A percentile compares a stretch with the other conserved stretches of the same genome.
These are phyloP conservation scores for Puccinia polysora DNA, from an alignment of 1,284 basidiomycete species.

Conservation along the genomic window DNA sequence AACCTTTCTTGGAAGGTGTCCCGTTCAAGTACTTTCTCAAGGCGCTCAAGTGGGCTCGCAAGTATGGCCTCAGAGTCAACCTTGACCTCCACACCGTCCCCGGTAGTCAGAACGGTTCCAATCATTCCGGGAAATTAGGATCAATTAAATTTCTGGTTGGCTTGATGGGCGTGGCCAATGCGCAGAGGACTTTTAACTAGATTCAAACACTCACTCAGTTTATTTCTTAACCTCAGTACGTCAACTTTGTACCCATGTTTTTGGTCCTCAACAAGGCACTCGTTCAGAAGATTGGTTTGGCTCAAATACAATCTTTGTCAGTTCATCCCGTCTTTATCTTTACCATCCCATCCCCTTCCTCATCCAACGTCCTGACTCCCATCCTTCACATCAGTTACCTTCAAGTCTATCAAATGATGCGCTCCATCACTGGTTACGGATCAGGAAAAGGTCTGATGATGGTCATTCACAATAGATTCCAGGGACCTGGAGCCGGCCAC, in stretches of 20 bases:
- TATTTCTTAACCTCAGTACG: constrained; percentile 81
- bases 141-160: constrained; percentile 49
- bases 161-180: constrained; percentile 63
- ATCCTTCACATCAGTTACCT: constrained; percentile 58
- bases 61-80: constrained; percentile 80
- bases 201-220: constrained; percentile 83
- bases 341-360: background rate
- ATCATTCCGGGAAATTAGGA: constrained; percentile 50
- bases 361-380: background rate
- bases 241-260: constrained; percentile 76
- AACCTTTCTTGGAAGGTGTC: constrained; percentile 71
- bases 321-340: background rate
- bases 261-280: constrained; percentile 48
- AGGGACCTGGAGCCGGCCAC: constrained; percentile 52
- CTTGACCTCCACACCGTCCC: constrained; percentile 78
- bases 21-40: constrained; percentile 75
- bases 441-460: constrained; percentile 74
- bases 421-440: constrained; percentile 72
- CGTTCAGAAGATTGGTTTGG: constrained; percentile 46
- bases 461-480: constrained; percentile 72
- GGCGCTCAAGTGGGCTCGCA: constrained; percentile 73
- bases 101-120: constrained; percentile 54
- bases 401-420: constrained; percentile 72
- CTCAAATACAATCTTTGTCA: constrained; percentile 45
- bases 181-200: constrained; percentile 81